phyloP scores from a whole-genome alignment of 2,329 filamentous ascomycete species.

The Sclerotinia minor region DNA sequence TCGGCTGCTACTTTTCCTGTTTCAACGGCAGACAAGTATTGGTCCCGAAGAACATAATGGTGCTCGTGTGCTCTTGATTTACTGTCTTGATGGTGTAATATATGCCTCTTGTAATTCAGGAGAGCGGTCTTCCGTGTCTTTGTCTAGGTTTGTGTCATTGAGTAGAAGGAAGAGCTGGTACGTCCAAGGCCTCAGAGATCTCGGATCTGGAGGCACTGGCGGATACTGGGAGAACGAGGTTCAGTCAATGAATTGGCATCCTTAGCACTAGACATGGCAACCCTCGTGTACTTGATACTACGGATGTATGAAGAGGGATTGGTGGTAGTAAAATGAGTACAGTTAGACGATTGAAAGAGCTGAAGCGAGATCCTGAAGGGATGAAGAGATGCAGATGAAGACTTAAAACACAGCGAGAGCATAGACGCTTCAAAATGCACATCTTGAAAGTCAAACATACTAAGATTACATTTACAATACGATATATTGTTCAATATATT shows the following conservation, averaged over 20 bases:
- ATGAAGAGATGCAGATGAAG: no score
- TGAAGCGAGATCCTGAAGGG: not conserved
- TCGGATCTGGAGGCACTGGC: not conserved
- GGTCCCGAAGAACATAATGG: not conserved
- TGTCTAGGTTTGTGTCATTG: not conserved
- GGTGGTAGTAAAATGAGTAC: not conserved
- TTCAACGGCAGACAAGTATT: not conserved
- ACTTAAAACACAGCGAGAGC: not conserved
- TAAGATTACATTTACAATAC: not conserved
- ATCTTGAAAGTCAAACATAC: not conserved
- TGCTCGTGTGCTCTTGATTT: not conserved
- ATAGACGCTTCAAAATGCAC: not conserved
- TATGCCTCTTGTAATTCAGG: slow-evolving; percentile 1
- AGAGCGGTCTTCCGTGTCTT: not conserved
- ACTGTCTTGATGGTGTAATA: not conserved
- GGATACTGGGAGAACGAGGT: not conserved
- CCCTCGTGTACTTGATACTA: not conserved
- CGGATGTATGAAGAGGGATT: not conserved
- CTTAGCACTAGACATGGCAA: not conserved
- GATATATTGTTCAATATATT: not conserved
- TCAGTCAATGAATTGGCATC: not conserved
- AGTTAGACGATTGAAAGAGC: not conserved
- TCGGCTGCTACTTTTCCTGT: not conserved
- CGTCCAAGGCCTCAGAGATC: not conserved
- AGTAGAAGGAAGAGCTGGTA: not conserved